phyloP scores from a whole-genome alignment of 2,329 filamentous ascomycete genomes.

The Fusarium phyllophilum region DNA sequence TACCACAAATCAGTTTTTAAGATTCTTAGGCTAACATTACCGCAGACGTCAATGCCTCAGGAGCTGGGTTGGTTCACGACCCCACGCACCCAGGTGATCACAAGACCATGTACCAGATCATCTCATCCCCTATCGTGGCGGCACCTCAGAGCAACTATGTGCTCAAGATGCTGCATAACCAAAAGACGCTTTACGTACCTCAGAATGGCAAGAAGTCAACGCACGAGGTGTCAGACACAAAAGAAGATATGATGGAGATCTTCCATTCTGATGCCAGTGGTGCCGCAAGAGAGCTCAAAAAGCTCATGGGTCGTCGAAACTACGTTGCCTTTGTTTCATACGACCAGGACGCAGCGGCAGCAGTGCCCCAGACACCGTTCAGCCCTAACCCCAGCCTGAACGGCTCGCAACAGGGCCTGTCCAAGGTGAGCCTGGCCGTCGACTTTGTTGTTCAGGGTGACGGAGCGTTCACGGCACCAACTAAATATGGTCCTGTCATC shows the following conservation, averaged over 20 bases:
- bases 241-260: conserved; percentile 99
- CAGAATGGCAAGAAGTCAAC: conserved; percentile 83
- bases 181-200: conserved; percentile 90
- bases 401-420: conserved; percentile 57
- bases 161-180: conserved; percentile 94
- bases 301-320: conserved; percentile 92
- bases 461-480: conserved; percentile 79
- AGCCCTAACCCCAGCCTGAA: conserved; percentile 51
- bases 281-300: conserved; percentile 82
- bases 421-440: conserved; percentile 85
- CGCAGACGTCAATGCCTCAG: conserved; percentile 84
- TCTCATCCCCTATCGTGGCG: conserved; percentile 91
- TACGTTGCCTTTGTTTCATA: conserved; percentile 95
- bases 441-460: conserved; percentile 98
- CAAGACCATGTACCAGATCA: conserved; percentile 99
- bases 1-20: background rate
- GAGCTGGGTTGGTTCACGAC: conserved; percentile 94
- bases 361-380: conserved; percentile 50
- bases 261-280: conserved; percentile 95
- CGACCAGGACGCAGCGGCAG: conserved; percentile 79
- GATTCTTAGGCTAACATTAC: conserved; percentile 35
- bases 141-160: conserved; percentile 87
- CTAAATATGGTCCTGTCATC: conserved; percentile 97
- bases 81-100: conserved; percentile 90
- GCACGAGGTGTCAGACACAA: conserved; percentile 85